Conservation (phyloP, 2,329 filamentous ascomycete genomes). For the Scytalidium lignicola region DNA sequence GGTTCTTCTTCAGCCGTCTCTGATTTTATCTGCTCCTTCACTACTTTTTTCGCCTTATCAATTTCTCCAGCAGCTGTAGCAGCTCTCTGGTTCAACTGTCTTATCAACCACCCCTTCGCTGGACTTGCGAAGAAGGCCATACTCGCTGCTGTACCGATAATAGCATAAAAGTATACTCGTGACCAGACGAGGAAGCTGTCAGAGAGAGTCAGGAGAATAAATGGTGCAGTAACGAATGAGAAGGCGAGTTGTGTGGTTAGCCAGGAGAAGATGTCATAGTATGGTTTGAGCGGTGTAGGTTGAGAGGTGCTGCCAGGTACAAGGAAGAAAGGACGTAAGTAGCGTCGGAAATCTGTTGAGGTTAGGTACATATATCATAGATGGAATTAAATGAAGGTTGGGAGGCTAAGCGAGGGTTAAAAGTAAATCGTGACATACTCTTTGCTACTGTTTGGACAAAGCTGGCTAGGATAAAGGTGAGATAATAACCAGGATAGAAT, state of each 20-base stretch:
- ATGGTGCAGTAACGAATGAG: slow-evolving; percentile 77
- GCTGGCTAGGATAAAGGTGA: slow-evolving; percentile 82
- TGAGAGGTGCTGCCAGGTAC: slow-evolving; percentile 62
- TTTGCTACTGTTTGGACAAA: slow-evolving; percentile 93
- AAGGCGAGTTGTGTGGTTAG: slow-evolving; percentile 77
- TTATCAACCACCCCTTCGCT: slow-evolving; percentile 56
- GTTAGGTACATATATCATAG: slow-evolving; percentile 1
- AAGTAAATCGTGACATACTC: slow-evolving; percentile 56
- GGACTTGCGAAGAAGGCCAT: slow-evolving; percentile 78
- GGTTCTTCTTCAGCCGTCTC: slow-evolving; percentile 40
- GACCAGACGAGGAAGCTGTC: slow-evolving; percentile 73
- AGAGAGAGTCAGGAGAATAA: slow-evolving; percentile 71
- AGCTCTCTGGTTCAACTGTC: slow-evolving; percentile 53
- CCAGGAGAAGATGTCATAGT: slow-evolving; percentile 78
- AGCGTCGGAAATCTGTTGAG: slow-evolving; percentile 74
- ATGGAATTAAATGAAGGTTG: too few relatives aligned
- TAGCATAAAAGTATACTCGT: slow-evolving; percentile 82
- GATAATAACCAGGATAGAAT: slow-evolving; percentile 94
- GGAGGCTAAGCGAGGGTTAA: too few relatives aligned
- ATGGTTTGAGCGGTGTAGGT: slow-evolving; percentile 67
- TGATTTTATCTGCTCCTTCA: background rate
- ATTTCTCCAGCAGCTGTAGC: slow-evolving; percentile 34
- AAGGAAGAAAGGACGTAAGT: slow-evolving; percentile 89
- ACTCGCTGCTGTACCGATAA: slow-evolving; percentile 59
- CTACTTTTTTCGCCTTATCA: slow-evolving; percentile 25